Evolutionary conservation across 108 stramenopile species (phyloP).

Genomic region (Fragilariopsis cylindrus): DNA sequence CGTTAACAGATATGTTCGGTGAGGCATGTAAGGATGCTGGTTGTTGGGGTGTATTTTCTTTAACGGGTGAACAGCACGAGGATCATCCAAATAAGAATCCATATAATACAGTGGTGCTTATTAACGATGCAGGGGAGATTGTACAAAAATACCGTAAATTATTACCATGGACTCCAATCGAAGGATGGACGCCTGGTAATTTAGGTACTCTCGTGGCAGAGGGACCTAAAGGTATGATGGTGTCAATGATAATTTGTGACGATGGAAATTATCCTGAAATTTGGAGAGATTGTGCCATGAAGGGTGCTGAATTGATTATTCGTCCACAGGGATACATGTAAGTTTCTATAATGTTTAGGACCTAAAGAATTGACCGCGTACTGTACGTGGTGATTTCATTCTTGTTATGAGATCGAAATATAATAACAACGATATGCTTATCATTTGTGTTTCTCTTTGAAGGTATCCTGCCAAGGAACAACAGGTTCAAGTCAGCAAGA

Average conservation of each 20-base stretch:
- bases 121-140: slow-evolving; percentile 78
- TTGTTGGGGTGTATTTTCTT: slow-evolving; percentile 76
- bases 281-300: slow-evolving; percentile 78
- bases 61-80: slow-evolving; percentile 82
- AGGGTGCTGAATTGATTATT: slow-evolving; percentile 76
- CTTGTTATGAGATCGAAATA: background rate
- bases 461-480: slow-evolving; percentile 90
- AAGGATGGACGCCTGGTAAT: slow-evolving; percentile 67
- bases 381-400: background rate
- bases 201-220: slow-evolving; percentile 70
- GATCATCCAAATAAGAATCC: slow-evolving; percentile 84
- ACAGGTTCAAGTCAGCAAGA: slow-evolving; percentile 79
- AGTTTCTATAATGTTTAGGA: background rate
- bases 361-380: background rate
- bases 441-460: slow-evolving; percentile 1
- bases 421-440: background rate
- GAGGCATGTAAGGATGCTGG: slow-evolving; percentile 68
- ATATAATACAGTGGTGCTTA: slow-evolving; percentile 78
- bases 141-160: slow-evolving; percentile 83
- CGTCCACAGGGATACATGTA: slow-evolving; percentile 64
- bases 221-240: slow-evolving; percentile 82
- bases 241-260: slow-evolving; percentile 83
- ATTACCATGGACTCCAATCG: slow-evolving; percentile 82
- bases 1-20: slow-evolving; percentile 58
- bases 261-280: slow-evolving; percentile 84